Evolutionary conservation across 1,284 basidiomycete genomes (phyloP), one percentile per base, ranked within the genome.

Genomic region (Peniophora sp.): DNA sequence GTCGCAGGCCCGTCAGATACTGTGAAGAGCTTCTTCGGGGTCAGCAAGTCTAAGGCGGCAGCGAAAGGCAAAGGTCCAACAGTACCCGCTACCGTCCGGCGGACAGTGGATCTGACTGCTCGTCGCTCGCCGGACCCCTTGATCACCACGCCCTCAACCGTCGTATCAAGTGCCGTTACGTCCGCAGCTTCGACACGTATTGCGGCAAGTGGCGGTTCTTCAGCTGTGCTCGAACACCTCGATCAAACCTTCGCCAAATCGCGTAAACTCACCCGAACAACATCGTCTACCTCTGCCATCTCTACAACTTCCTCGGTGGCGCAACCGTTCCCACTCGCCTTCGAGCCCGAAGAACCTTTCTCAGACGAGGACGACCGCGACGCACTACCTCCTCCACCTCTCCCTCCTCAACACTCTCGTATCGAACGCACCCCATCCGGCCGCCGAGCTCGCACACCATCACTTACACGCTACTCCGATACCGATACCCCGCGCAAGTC

Each of bases 311-410:
- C 50, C 3, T 39, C 45, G 17, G n/a, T 24, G 18, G 48, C 55
- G 0, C 54, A 54, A 11, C 60, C 62, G 0, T 63, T 63, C 50
- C 62, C 62, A 1, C 55, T 63, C 55, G 54, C 54, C 9, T 51
- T 58, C 20, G 56, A 55, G 45, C 12, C 36, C 18, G 37, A 49
- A 20, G 47, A 51, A 18, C 41, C 47, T 45, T 23, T 45, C 36
- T 2, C 37, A 32, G 0, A 20, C 24, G 51, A 54, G 35, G 55
- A 56, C n/a, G 51, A 56, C 32, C 43, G 43, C 5, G 52, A 51
- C 50, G 49, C 52, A 22, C 39, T 41, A 41, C 37, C 37, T 41
- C 37, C 37, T 5, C 15, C 18, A 8, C n/a, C 37, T 41, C 37
- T 20, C 5, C 37, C 15, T 6, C 37, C n/a, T 41, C n/a, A 41